These are phyloP conservation scores for Fomitopsis pinicola DNA, from an alignment of 1,284 basidiomycete species.

Conservation along the genomic window DNA sequence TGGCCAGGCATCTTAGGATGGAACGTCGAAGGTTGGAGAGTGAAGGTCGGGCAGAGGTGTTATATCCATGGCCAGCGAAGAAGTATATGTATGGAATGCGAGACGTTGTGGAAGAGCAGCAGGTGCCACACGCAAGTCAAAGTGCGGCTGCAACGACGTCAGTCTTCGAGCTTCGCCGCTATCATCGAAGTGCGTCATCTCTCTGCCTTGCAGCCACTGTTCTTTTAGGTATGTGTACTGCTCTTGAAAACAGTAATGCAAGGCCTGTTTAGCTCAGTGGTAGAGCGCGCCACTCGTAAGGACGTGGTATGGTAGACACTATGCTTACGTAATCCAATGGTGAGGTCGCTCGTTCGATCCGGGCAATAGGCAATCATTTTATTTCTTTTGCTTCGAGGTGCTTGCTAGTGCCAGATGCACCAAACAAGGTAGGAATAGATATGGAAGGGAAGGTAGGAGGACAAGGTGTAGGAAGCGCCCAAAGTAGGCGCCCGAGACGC, in stretches of 20 bases:
- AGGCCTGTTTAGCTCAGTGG: background rate
- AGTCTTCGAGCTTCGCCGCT: background rate
- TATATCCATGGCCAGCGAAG: background rate
- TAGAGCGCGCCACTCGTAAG: background rate
- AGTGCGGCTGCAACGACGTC: background rate
- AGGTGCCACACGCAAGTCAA: background rate
- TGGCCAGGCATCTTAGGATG: constrained; percentile 51
- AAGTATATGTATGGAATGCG: background rate
- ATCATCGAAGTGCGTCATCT: background rate
- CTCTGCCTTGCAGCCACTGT: too few species aligned
- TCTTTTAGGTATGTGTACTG: background rate
- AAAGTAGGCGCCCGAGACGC: too few species aligned
- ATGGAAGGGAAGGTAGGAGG: too few species aligned
- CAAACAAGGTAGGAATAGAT: too few species aligned
- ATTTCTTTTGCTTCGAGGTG: background rate
- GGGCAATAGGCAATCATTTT: background rate
- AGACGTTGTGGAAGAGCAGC: background rate
- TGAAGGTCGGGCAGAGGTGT: background rate
- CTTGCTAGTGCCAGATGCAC: too few species aligned
- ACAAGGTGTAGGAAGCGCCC: too few species aligned
- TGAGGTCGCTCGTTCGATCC: background rate
- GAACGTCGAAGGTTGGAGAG: background rate
- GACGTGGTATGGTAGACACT: too few species aligned
- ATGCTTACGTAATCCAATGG: background rate
- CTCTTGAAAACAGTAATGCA: background rate